Evolutionary conservation across 768 basidiomycete species (phyloP).

Genomic region (Termitomyces sp.): DNA sequence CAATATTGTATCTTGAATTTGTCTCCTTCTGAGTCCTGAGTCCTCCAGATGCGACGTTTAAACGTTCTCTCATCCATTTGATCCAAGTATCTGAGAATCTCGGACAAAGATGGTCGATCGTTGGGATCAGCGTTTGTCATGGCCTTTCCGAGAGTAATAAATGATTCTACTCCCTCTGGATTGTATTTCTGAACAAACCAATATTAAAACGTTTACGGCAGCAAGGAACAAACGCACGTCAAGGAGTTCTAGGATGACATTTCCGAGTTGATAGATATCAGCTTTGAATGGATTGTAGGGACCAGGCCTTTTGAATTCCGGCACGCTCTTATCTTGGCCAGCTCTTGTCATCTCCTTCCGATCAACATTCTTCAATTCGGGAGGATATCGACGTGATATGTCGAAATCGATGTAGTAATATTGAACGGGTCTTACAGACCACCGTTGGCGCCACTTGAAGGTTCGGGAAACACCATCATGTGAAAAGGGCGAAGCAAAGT

Average conservation of each 20-base stretch:
- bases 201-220: too few species aligned
- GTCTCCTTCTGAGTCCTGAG: neutral
- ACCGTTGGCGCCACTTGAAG: neutral
- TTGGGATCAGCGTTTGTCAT: neutral
- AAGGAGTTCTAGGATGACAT: neutral
- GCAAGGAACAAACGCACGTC: neutral
- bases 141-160: neutral
- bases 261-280: neutral
- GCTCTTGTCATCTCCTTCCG: neutral
- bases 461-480: neutral
- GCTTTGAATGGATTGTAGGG: constrained; percentile 4
- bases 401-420: constrained; percentile 2
- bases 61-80: neutral
- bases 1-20: neutral
- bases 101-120: neutral
- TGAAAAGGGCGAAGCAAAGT: neutral
- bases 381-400: neutral
- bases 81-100: neutral
- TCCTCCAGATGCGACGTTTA: neutral
- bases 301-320: neutral
- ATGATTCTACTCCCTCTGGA: neutral
- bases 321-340: constrained; percentile 1
- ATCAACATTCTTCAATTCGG: neutral
- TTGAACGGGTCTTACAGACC: constrained; percentile 11
- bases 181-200: neutral